Percentiles rank a stretch among this genome's conserved stretches.
Conservation (phyloP, 164 flowering plant species). For the Tetracentron sinense region DNA sequence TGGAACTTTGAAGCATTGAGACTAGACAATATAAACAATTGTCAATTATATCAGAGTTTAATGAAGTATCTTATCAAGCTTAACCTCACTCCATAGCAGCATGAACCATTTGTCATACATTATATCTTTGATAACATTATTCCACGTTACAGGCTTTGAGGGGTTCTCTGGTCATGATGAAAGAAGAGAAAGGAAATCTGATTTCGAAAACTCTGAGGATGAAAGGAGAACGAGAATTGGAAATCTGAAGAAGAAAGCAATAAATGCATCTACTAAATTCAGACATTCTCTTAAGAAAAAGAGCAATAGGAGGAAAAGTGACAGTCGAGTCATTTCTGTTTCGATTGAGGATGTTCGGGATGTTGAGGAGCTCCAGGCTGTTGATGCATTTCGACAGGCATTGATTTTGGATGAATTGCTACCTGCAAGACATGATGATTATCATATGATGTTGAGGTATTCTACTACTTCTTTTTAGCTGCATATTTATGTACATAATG, state of each 20-base stretch:
- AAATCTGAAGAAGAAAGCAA: conserved; percentile 73
- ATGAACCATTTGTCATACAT: no score
- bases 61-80: no score
- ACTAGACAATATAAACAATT: no score
- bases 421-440: conserved; percentile 74
- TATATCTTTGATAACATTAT: no score
- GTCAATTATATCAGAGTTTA: no score
- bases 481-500: background rate
- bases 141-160: conserved; percentile 44
- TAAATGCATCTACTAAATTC: conserved; percentile 77
- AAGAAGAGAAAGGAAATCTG: conserved; percentile 80
- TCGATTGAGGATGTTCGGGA: conserved; percentile 89
- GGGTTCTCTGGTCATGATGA: conserved; percentile 53
- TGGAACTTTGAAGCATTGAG: no score
- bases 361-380: conserved; percentile 77
- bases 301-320: conserved; percentile 61
- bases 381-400: conserved; percentile 79
- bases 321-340: conserved; percentile 63
- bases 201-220: conserved; percentile 87
- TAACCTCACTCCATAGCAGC: no score
- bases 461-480: background rate
- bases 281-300: conserved; percentile 82
- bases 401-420: conserved; percentile 71
- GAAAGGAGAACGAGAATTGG: conserved; percentile 83
- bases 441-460: conserved; percentile 90